These are phyloP conservation scores for Colletotrichum paranaense DNA, from an alignment of 2,329 filamentous ascomycete genomes.

Conservation along the genomic window DNA sequence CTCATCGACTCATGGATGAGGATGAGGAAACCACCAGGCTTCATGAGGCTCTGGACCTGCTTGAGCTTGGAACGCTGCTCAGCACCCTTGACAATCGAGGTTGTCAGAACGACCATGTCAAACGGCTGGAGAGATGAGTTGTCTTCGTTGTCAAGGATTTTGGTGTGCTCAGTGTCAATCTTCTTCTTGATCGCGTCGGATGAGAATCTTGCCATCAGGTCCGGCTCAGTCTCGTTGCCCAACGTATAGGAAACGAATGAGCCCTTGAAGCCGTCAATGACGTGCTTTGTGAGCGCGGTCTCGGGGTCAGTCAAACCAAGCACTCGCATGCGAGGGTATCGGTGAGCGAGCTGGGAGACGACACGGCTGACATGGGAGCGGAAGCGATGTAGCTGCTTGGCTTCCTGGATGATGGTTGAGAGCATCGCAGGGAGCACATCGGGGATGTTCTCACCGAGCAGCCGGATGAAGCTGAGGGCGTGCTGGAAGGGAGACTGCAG, in stretches of 20 bases:
- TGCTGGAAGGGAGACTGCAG: slow-evolving; percentile 44
- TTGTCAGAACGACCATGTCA: slow-evolving; percentile 44
- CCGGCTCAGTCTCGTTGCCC: slow-evolving; percentile 43
- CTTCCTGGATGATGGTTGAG: slow-evolving; percentile 43
- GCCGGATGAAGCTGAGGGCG: slow-evolving; percentile 44
- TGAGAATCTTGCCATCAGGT: slow-evolving; percentile 37
- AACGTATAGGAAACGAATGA: slow-evolving; percentile 44
- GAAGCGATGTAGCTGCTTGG: slow-evolving; percentile 44
- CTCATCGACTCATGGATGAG: slow-evolving; percentile 40
- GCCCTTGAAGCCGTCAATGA: slow-evolving; percentile 56
- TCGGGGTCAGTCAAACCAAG: slow-evolving; percentile 49
- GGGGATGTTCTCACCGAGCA: slow-evolving; percentile 40
- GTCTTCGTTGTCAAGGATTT: slow-evolving; percentile 46
- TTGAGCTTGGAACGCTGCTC: slow-evolving; percentile 40
- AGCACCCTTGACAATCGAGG: slow-evolving; percentile 45
- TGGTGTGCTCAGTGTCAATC: slow-evolving; percentile 37
- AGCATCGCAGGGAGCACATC: slow-evolving; percentile 40
- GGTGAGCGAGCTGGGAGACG: slow-evolving; percentile 33
- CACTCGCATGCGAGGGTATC: slow-evolving; percentile 37
- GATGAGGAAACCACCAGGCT: slow-evolving; percentile 45
- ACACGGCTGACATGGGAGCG: slow-evolving; percentile 39
- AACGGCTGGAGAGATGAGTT: slow-evolving; percentile 40
- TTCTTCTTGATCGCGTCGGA: slow-evolving; percentile 41
- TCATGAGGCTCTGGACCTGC: slow-evolving; percentile 43
- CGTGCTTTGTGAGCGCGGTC: slow-evolving; percentile 48